Percentiles rank a stretch among this genome's conserved stretches.
Conservation (phyloP, 1,139 yeast genomes). For the Pichia cactophila region DNA sequence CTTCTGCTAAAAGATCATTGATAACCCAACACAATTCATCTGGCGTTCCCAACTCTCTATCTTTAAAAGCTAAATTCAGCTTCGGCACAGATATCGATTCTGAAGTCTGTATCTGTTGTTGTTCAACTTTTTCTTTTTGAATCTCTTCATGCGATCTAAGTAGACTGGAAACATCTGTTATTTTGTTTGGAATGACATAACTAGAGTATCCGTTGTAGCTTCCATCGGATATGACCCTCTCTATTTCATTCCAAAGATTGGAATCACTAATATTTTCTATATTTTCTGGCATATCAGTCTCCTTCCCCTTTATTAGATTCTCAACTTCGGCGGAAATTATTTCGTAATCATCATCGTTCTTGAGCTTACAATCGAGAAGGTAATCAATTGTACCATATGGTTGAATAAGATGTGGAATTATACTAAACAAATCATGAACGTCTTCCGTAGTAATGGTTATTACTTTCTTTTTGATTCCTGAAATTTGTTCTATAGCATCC, state of each 20-base stretch:
- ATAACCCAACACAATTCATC: constrained; percentile 69
- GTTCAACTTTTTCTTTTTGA: background rate
- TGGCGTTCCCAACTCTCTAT: constrained; percentile 42
- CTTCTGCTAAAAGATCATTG: constrained; percentile 39
- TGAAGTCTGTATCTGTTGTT: background rate
- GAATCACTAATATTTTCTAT: background rate
- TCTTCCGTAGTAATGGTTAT: constrained; percentile 57
- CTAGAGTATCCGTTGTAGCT: constrained; percentile 2
- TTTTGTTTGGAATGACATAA: constrained; percentile 11
- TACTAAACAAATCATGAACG: constrained; percentile 51
- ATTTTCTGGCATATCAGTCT: background rate
- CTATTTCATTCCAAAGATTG: constrained; percentile 4
- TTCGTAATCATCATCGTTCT: constrained; percentile 39
- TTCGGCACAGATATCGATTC: constrained; percentile 4
- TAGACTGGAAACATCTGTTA: constrained; percentile 14
- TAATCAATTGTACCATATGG: constrained; percentile 49
- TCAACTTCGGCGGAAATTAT: constrained; percentile 6
- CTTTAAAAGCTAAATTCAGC: constrained; percentile 20
- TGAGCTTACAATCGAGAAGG: constrained; percentile 33
- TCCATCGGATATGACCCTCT: constrained; percentile 3
- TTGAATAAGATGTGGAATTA: constrained; percentile 62
- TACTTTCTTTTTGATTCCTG: constrained; percentile 11
- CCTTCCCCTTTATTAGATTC: background rate
- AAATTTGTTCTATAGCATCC: constrained; percentile 26
- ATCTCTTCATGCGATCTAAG: constrained; percentile 11